Evolutionary conservation across 2,329 filamentous ascomycete species (phyloP), one percentile per base, ranked within the genome.

Genomic region (Gliomastix tumulicola): DNA sequence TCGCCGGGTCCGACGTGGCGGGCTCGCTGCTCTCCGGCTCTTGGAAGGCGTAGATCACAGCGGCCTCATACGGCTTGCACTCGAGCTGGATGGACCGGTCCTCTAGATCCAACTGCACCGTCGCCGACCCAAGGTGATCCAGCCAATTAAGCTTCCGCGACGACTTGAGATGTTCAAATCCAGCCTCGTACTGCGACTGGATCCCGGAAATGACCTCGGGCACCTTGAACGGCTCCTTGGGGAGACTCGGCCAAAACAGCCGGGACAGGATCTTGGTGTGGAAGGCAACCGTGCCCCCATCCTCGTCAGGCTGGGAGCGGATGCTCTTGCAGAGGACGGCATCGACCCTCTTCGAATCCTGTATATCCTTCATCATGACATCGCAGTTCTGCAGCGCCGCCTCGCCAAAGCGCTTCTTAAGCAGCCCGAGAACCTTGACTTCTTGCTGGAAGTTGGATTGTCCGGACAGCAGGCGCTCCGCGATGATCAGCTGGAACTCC

Each of bases 281-380:
- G 36, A 86, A 77, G 12, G 71, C 59, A 4, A 53, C 42, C 9
- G 39, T 39, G 11, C 42, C 47, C 18, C 42, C 33, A 35, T 45
- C 44, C 3, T 40, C 21, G 9, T 41, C 40, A 3, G 42, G 38
- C 12, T 39, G 27, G 23, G 33, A 38, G 4, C 36, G 44, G 17
- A 61, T 41, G 39, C 53, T 56, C 39, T 69, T 71, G 30, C 78
- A 68, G 32, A 95, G 78, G 11, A 73, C 66, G 7, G 69, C 63
- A 53, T 96, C 85, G 41, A 94, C 76, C 30, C 77, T 74, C 42
- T 74, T 72, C 2, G 88, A 94, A 51, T 96, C 89, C 45, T 84
- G 75, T 23, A 97, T 84, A 55, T 98, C 92, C 44, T 84, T 86
- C 39, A 98, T 76, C 92, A 98, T 98, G 50, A 98, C 92, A 54